Evolutionary conservation across 129 eudicot species (phyloP).

Genomic region (Chrysanthemum makinoi): DNA sequence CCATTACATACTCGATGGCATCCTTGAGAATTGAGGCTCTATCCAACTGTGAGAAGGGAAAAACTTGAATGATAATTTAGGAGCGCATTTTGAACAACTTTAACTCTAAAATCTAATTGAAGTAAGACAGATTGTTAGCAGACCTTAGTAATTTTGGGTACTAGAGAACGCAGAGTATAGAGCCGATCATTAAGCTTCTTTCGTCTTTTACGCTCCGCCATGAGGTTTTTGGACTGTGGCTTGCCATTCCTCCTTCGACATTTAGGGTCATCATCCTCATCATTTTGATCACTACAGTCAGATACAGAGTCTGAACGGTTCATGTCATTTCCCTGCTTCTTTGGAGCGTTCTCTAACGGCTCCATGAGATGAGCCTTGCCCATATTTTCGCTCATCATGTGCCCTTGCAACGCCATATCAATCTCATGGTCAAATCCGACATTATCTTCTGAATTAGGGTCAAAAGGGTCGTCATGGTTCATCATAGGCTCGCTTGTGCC

Average conservation of each 20-base stretch:
- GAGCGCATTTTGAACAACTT: not conserved
- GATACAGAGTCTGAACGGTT: constrained; percentile 49
- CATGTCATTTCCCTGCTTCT: constrained; percentile 31
- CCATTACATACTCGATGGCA: constrained; percentile 87
- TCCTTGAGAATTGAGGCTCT: constrained; percentile 89
- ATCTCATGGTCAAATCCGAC: constrained; percentile 51
- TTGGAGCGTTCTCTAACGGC: constrained; percentile 26
- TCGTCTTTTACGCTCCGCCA: constrained; percentile 91
- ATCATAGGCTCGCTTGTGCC: constrained; percentile 30
- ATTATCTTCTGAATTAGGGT: constrained; percentile 36
- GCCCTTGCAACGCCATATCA: constrained; percentile 49
- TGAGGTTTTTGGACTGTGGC: constrained; percentile 70
- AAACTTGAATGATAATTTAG: not conserved
- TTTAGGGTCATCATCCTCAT: constrained; percentile 56
- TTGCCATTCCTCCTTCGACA: constrained; percentile 47
- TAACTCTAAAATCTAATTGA: not conserved
- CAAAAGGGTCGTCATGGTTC: constrained; percentile 34
- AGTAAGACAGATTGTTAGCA: no score
- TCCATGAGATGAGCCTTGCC: constrained; percentile 30
- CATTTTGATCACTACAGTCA: constrained; percentile 55
- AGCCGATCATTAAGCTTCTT: constrained; percentile 97
- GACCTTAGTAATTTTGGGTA: constrained; percentile 95
- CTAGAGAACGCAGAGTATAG: constrained; percentile 74
- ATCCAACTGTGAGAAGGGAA: constrained; percentile 51
- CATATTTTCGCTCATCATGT: constrained; percentile 30